Base-by-base conservation (phyloP, 352 stramenopile species). In the Phytophthora agathidicida region DNA sequence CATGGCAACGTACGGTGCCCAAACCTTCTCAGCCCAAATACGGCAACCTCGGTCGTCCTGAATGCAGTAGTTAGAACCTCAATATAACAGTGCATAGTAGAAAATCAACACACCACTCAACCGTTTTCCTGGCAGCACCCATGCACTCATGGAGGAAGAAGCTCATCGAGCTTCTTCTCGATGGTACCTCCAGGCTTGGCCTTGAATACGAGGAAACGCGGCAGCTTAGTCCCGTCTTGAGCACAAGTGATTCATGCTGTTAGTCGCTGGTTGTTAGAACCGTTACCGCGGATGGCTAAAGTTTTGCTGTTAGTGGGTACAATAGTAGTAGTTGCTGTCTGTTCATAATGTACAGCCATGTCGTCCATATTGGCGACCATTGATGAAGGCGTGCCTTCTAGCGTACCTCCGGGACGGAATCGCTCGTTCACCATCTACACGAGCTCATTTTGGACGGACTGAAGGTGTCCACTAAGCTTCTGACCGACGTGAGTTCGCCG, bases 391-490 rank as follows among this genome's bases (percentile, higher is more conserved):
- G 46, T 45, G 28, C 46, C 46, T 35, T 54, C 32, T 3, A 54
- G 13, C 23, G 31, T 54, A 7, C 14, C 33, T 9, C 24, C 32
- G 9, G 17, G 19, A 2, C 27, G 8, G 17, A 58, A 58, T 16
- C 36, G 49, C 51, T 60, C 38, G n/a, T 49, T 59, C 2, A 51
- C 38, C 5, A 13, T 22, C 14, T 41, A 20, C 14, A 59, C 39
- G 22, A 59, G 44, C 19, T 59, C 37, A 11, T 23, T 35, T 4
- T 22, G 16, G 7, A 59, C 16, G 5, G 16, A 6, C 14, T 59
- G 27, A 27, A 50, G 20, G 31, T 59, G 27, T 3, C 28, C 50
- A 19, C 50, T 59, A 3, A 59, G 19, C 38, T 50, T 59, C 39
- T 50, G 28, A 10, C 28, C 37, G 19, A 50, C 50, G 11, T 35